Base-by-base conservation (phyloP, 176 grass and related monocot species). In the Zea luxurians region DNA sequence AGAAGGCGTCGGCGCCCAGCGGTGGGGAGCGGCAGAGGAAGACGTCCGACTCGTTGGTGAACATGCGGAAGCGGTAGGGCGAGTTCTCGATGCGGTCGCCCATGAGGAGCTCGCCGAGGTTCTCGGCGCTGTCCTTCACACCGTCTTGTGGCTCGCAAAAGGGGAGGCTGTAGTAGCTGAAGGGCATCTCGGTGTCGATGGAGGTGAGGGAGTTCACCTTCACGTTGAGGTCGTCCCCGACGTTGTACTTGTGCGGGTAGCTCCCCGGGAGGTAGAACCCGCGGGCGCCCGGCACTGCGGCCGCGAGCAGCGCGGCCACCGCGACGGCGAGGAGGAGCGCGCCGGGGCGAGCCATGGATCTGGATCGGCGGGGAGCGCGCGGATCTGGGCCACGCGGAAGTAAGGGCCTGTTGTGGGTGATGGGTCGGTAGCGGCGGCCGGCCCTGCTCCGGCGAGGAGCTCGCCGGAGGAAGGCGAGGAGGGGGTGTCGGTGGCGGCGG, bases 131-230 rank as follows among this genome's bases (percentile, higher is more conserved):
- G 82, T 90, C 87, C 91, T 90, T 93, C 70, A 90, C 50, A 44
- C 91, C 91, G 1, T 90, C 91, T 4, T 71, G 64, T 2, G 91
- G 91, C 0, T 44, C 46, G 82, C 91, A 93, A 78, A 93, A 90
- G 59, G 91, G 91, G 13, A 90, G 87, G 87, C 91, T 90, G 77
- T 93, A 93, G 78, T 93, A 93, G 82, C 91, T 66, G 76, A 73
- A 93, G 78, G 91, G 91, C 5, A 93, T 85, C 82, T 93, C 91
- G 65, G 91, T 93, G 77, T 90, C 91, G 79, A 93, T 93, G 74
- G 91, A 93, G 78, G 91, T 93, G 64, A 93, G 87, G 8, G 91
- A 93, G 91, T 93, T 93, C 40, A 93, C 90, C 87, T 93, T 93
- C 6, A 93, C 91, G 78, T 37, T 80, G 2, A 93, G 86, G 0